phyloP scores from a whole-genome alignment of 2,329 filamentous ascomycete species.

The Aspergillus arachidicola region DNA sequence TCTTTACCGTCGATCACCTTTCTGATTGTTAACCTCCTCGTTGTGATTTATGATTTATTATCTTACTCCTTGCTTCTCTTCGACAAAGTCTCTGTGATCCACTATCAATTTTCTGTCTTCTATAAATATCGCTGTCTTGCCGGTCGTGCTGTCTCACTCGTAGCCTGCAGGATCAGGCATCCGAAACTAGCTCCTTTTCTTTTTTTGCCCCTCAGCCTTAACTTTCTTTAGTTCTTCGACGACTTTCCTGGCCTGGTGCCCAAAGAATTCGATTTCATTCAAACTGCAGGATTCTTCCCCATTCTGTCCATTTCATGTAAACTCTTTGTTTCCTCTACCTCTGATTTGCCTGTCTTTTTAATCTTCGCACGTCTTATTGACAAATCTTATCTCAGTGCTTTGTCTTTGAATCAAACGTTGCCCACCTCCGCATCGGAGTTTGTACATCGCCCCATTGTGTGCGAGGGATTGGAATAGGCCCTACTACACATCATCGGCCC shows the following conservation, averaged over 20 bases:
- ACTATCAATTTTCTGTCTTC: neutral
- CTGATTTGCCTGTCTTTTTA: neutral
- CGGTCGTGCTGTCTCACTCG: neutral
- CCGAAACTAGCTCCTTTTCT: neutral
- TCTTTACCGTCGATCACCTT: neutral
- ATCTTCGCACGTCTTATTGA: neutral
- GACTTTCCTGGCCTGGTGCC: conserved; percentile 18
- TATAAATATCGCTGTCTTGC: conserved; percentile 5
- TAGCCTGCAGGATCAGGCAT: conserved; percentile 12
- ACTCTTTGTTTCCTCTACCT: neutral
- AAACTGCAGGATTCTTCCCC: neutral
- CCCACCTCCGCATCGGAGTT: conserved; percentile 6
- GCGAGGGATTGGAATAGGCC: conserved; percentile 28
- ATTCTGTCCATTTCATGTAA: neutral
- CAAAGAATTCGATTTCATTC: conserved; percentile 10
- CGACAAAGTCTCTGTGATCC: neutral
- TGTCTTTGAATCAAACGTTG: neutral
- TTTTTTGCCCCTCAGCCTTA: conserved; percentile 11
- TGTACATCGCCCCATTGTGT: conserved; percentile 7
- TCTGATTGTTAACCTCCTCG: neutral
- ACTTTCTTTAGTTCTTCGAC: conserved; percentile 9
- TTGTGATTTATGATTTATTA: neutral
- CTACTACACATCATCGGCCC: conserved; percentile 36
- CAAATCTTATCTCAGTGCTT: conserved; percentile 9
- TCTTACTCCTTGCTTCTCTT: neutral